Base-by-base conservation (phyloP, 2,329 filamentous ascomycete genomes). In the Colletotrichum falcatum region DNA sequence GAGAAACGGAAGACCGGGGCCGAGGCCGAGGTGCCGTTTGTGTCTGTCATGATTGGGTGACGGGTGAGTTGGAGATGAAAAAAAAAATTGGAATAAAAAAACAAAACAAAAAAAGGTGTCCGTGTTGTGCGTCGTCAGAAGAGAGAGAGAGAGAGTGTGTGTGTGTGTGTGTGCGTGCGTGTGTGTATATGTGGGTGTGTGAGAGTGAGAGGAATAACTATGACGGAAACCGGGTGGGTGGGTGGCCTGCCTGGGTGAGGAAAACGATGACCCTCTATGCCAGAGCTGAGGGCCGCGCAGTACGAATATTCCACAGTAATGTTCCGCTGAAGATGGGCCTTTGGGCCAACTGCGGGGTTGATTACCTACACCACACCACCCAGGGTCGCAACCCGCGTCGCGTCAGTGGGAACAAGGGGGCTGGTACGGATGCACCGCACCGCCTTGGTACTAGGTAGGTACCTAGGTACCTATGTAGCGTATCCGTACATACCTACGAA, bases 1-100 rank as follows among this genome's bases (percentile, higher is more conserved):
- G 80, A 80, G 68, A 90, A 81, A n/a, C 28, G 39, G 70, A 66
- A 44, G 66, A 46, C 61, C 44, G 55, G 46, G n/a, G 64, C 63
- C 54, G 49, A 44, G 35, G 66, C 46, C 12, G 56, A 26, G 42
- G 49, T 33, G 51, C 48, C 49, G 66, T 61, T 70, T 60, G 54
- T 28, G 46, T 61, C 35, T 37, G 48, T n/a, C 69, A 70, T 70
- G 14, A 14, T 68, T 42, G 18, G n/a, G 1, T 42, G 63, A 56
- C 35, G 39, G 56, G 37, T 26, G 23, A 42, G 28, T 16, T 16
- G 33, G 39, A 11, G 12, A 33, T 28, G 7, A 28, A 46, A 11
- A 12, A 35, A 26, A 26, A 33, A 7, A 3, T 33, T n/a, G n/a
- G 7, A 28, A 46, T 7, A 12, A 35, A 26, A 26, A 33, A 7